Conservation (phyloP, 2,329 filamentous ascomycete species). For the Drechslerella coelobrocha region DNA sequence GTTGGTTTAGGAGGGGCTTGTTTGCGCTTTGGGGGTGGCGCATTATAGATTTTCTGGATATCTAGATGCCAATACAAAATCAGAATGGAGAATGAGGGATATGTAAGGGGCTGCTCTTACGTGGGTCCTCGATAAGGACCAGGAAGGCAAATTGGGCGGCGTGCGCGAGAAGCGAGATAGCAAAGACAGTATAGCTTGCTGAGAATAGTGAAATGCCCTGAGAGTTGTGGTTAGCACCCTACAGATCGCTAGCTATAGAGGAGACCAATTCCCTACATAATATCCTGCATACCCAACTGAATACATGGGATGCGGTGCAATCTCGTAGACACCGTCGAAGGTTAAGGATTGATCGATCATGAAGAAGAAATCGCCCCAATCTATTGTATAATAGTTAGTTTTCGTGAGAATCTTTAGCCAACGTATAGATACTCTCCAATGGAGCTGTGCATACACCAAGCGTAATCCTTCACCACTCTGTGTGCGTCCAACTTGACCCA, state of each 20-base stretch:
- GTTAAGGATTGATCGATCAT: conserved; percentile 97
- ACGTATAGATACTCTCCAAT: neutral
- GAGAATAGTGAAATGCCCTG: conserved; percentile 93
- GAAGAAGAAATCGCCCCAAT: conserved; percentile 99
- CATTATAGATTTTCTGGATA: conserved; percentile 97
- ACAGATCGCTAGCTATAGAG: neutral
- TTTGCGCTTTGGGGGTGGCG: conserved; percentile 75
- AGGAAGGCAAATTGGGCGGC: conserved; percentile 93
- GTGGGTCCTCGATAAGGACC: conserved; percentile 89
- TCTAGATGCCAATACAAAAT: conserved; percentile 58
- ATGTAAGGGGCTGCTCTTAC: conserved; percentile 13
- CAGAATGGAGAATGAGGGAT: neutral
- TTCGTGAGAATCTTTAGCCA: neutral
- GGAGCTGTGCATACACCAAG: conserved; percentile 69
- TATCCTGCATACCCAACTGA: conserved; percentile 97
- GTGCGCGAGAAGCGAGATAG: conserved; percentile 95
- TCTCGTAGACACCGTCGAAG: conserved; percentile 98
- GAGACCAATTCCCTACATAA: conserved; percentile 63
- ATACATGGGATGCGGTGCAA: conserved; percentile 99
- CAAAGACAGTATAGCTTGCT: conserved; percentile 94
- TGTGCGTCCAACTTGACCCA: conserved; percentile 99
- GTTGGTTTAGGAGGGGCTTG: conserved; percentile 56
- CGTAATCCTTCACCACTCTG: conserved; percentile 96
- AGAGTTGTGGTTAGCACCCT: neutral
- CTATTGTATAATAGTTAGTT: conserved; percentile 37